Evolutionary conservation across 345 rosid species (phyloP).

Genomic region (Gossypioides kirkii): DNA sequence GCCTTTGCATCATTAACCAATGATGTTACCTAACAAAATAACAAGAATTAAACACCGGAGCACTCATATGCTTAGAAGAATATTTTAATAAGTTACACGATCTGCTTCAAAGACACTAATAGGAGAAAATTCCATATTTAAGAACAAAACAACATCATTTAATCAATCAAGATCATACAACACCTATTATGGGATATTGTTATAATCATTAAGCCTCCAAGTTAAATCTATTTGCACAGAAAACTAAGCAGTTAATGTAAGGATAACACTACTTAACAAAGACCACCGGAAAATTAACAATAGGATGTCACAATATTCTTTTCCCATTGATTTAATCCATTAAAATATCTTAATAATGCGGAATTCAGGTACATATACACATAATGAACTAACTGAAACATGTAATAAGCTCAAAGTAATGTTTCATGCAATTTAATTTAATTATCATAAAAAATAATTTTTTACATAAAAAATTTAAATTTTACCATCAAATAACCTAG

Average conservation of each 20-base stretch:
- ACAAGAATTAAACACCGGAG: constrained; percentile 6
- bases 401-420: neutral
- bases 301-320: neutral
- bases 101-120: neutral
- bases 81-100: neutral
- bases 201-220: neutral
- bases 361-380: neutral
- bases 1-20: constrained; percentile 79
- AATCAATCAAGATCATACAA: neutral
- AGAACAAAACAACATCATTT: neutral
- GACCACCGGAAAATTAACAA: too few relatives aligned
- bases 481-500: neutral
- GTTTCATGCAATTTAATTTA: neutral
- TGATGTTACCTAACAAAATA: constrained; percentile 47
- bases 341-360: neutral
- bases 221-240: neutral
- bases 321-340: neutral
- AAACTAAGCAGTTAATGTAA: neutral
- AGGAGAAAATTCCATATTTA: neutral
- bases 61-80: neutral
- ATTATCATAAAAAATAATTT: neutral
- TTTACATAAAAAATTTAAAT: neutral
- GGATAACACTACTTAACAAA: neutral
- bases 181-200: neutral
- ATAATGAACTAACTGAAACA: neutral